Evolutionary conservation across 2,329 filamentous ascomycete species (phyloP).

Genomic region (Exserohilum turcica): DNA sequence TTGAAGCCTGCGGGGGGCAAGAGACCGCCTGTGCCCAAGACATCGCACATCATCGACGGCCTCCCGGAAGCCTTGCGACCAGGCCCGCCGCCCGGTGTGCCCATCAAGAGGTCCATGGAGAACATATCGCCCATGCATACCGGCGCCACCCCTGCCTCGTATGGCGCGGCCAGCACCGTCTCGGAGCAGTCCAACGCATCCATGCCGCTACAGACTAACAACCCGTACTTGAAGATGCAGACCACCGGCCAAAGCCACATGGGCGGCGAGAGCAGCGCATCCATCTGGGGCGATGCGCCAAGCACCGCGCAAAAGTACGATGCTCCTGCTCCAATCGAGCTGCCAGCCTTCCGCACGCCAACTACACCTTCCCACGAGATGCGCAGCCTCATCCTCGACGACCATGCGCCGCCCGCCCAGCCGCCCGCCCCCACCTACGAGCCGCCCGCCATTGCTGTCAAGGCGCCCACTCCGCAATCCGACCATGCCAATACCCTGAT

Average conservation of each 20-base stretch:
- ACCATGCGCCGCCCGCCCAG: conserved; percentile 18
- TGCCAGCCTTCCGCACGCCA: conserved; percentile 51
- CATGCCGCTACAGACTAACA: conserved; percentile 49
- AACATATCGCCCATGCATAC: conserved; percentile 38
- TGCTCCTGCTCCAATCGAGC: conserved; percentile 43
- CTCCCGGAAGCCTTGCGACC: conserved; percentile 40
- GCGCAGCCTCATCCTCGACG: conserved; percentile 44
- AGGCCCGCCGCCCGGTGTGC: conserved; percentile 40
- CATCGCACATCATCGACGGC: conserved; percentile 13
- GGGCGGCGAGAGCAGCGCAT: conserved; percentile 45
- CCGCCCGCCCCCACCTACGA: conserved; percentile 24
- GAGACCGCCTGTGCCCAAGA: conserved; percentile 21
- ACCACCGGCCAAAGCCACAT: conserved; percentile 43
- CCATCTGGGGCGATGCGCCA: conserved; percentile 47
- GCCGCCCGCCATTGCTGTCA: conserved; percentile 38
- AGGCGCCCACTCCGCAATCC: conserved; percentile 24
- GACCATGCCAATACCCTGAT: conserved; percentile 31
- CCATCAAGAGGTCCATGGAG: conserved; percentile 38
- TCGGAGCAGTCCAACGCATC: conserved; percentile 36
- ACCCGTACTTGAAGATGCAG: conserved; percentile 52
- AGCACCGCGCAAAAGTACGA: conserved; percentile 34
- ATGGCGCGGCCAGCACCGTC: conserved; percentile 36
- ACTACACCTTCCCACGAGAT: conserved; percentile 46
- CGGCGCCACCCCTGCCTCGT: conserved; percentile 36
- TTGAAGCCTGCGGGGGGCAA: conserved; percentile 45